Conservation (phyloP, 2,329 filamentous ascomycete genomes). For the Didymella sp. region DNA sequence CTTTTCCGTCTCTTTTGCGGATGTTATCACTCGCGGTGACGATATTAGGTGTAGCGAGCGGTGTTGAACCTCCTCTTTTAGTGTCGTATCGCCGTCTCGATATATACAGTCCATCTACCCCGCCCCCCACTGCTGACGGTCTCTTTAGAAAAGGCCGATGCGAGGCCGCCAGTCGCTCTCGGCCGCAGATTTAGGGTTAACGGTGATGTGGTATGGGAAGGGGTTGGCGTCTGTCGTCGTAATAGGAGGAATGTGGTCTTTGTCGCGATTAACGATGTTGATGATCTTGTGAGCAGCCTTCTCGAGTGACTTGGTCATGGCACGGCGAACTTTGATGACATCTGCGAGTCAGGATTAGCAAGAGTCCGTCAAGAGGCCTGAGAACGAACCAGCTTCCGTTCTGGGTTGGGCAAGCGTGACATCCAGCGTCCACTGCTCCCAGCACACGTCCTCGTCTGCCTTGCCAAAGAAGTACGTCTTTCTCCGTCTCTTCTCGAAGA, state of each 20-base stretch:
- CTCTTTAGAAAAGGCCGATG: slow-evolving; percentile 63
- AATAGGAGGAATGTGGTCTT: slow-evolving; percentile 96
- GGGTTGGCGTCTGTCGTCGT: slow-evolving; percentile 91
- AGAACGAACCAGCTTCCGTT: slow-evolving; percentile 78
- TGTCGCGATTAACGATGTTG: slow-evolving; percentile 83
- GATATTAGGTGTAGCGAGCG: slow-evolving; percentile 7
- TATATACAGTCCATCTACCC: slow-evolving; percentile 32
- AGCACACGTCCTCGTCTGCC: slow-evolving; percentile 91
- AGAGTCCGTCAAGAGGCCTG: background rate
- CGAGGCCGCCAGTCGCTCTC: slow-evolving; percentile 76
- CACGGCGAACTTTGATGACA: slow-evolving; percentile 83
- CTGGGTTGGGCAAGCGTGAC: slow-evolving; percentile 90
- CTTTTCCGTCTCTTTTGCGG: slow-evolving; percentile 33
- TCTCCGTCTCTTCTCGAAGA: slow-evolving; percentile 89
- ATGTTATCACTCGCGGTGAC: slow-evolving; percentile 3
- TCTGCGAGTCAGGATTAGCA: slow-evolving; percentile 61
- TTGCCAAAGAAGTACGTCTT: slow-evolving; percentile 76
- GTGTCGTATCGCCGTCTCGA: slow-evolving; percentile 15
- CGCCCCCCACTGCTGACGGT: background rate
- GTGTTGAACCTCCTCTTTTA: slow-evolving; percentile 36
- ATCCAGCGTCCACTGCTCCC: slow-evolving; percentile 95
- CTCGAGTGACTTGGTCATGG: slow-evolving; percentile 88
- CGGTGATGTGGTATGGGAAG: slow-evolving; percentile 90
- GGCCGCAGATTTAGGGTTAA: slow-evolving; percentile 74
- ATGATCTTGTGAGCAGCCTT: slow-evolving; percentile 91